These are phyloP conservation scores for Alternaria triticimaculans DNA, from an alignment of 2,329 filamentous ascomycete genomes.

Conservation along the genomic window DNA sequence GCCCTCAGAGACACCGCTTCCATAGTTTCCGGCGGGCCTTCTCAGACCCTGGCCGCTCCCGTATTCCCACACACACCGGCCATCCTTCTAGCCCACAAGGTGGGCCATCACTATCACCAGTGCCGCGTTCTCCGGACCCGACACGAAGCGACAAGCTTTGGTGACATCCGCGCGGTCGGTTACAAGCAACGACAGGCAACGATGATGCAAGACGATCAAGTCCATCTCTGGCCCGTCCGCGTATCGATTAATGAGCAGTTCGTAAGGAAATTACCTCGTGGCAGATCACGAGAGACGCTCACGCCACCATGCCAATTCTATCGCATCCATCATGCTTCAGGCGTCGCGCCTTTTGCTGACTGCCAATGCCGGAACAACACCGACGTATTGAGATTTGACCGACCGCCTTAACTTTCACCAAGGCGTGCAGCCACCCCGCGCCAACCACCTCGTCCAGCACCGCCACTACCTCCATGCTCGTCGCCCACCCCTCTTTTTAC, in stretches of 20 bases:
- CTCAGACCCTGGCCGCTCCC: background rate
- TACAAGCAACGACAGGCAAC: slow-evolving; percentile 17
- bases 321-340: background rate
- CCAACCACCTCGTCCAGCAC: background rate
- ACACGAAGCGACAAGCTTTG: slow-evolving; percentile 18
- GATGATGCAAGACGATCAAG: background rate
- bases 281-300: background rate
- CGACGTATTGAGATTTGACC: background rate
- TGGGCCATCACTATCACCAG: background rate
- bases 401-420: background rate
- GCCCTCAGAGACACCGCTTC: background rate
- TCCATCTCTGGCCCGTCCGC: background rate
- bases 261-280: slow-evolving; percentile 15
- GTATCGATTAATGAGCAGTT: background rate
- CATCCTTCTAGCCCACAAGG: background rate
- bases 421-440: background rate
- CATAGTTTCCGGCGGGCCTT: background rate
- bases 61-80: slow-evolving; percentile 12
- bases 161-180: slow-evolving; percentile 18
- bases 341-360: background rate
- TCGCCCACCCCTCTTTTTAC: background rate
- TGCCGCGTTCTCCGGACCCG: slow-evolving; percentile 6
- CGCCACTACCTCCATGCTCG: background rate
- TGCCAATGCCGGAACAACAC: background rate
- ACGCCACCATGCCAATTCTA: slow-evolving; percentile 2